These are phyloP conservation scores for Salix brachista DNA, from an alignment of 345 rosid genomes.

Conservation along the genomic window DNA sequence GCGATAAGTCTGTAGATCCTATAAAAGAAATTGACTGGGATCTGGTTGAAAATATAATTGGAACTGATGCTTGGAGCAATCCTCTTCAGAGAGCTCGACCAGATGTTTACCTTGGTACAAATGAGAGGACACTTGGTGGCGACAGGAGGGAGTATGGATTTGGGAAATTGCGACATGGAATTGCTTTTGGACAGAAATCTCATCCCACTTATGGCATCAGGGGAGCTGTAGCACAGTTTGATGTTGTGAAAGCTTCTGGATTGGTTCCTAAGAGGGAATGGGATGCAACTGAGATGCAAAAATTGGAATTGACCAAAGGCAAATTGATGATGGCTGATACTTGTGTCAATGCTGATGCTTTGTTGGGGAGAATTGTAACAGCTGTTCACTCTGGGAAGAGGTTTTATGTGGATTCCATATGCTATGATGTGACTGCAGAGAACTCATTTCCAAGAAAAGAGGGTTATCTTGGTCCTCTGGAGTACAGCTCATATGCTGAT, in stretches of 20 bases:
- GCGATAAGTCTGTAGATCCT: conserved; percentile 65
- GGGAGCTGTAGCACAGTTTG: conserved; percentile 95
- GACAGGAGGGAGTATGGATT: conserved; percentile 98
- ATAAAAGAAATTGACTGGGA: conserved; percentile 78
- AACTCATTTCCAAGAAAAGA: conserved; percentile 95
- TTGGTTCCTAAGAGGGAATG: conserved; percentile 67
- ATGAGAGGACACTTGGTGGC: conserved; percentile 97
- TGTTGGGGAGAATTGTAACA: conserved; percentile 82
- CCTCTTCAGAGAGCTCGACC: conserved; percentile 98
- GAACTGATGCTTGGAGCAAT: conserved; percentile 75
- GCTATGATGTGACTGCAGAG: conserved; percentile 87
- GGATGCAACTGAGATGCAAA: conserved; percentile 42
- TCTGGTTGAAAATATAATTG: conserved; percentile 54
- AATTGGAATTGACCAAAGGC: conserved; percentile 38
- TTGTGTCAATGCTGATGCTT: conserved; percentile 43
- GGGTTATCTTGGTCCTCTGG: conserved; percentile 97
- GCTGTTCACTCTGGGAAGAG: conserved; percentile 99
- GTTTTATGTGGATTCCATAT: conserved; percentile 87
- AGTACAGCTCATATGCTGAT: conserved; percentile 89
- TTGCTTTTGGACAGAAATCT: conserved; percentile 77
- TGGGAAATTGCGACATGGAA: conserved; percentile 87
- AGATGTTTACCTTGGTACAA: conserved; percentile 95
- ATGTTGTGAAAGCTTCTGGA: conserved; percentile 90
- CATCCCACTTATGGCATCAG: conserved; percentile 98
- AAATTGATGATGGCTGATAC: conserved; percentile 88